A percentile compares a stretch with the other conserved stretches of the same genome.
Conservation (phyloP, 495 filamentous ascomycete genomes). For the Copromyces sp. region DNA sequence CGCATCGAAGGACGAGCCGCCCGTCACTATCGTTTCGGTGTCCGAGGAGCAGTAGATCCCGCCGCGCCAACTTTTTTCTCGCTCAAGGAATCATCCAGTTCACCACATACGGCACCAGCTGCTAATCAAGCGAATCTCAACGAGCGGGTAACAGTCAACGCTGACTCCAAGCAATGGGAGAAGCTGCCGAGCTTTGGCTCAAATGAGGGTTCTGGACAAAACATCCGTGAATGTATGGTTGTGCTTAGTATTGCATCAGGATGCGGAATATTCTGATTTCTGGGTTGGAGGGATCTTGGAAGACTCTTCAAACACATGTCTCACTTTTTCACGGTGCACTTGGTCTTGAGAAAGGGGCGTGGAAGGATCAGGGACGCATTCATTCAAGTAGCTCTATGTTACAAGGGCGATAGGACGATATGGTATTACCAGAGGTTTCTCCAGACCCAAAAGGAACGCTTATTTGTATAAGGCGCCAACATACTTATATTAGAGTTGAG, state of each 20-base stretch:
- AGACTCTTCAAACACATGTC: neutral
- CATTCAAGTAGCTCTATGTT: neutral
- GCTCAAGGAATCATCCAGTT: neutral
- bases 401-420: neutral
- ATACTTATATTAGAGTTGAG: neutral
- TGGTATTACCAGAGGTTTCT: neutral
- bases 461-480: neutral
- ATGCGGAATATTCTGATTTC: neutral
- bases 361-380: neutral
- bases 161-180: neutral
- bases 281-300: neutral
- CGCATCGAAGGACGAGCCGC: neutral
- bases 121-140: neutral
- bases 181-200: neutral
- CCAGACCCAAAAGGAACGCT: neutral
- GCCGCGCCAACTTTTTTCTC: neutral
- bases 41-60: neutral
- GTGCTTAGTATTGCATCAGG: neutral
- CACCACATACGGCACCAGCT: neutral
- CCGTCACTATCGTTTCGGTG: neutral
- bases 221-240: neutral
- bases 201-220: neutral
- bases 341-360: neutral
- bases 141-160: neutral
- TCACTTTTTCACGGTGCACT: neutral